Evolutionary conservation across 441 rosid genomes (phyloP).

Genomic region (Flueggea neowawraea): DNA sequence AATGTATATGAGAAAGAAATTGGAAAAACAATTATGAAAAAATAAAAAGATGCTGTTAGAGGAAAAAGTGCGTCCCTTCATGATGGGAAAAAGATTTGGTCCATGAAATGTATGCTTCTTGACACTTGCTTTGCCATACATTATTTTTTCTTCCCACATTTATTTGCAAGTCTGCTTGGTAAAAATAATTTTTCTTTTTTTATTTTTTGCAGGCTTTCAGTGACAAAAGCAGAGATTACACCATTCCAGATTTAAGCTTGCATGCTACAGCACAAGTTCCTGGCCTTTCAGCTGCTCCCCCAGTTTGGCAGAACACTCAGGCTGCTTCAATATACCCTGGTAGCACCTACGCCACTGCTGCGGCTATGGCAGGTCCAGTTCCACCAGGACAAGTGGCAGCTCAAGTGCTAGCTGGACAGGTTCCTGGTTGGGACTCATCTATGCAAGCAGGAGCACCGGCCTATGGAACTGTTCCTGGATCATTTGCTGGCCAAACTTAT

Average conservation of each 20-base stretch:
- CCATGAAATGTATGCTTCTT: constrained; percentile 52
- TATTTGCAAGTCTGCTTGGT: background rate
- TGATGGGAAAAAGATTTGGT: constrained; percentile 37
- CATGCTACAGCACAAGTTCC: constrained; percentile 44
- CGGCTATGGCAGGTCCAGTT: constrained; percentile 30
- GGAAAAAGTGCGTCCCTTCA: constrained; percentile 36
- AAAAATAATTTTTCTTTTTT: constrained; percentile 2
- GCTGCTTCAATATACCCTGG: constrained; percentile 39
- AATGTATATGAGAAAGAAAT: constrained; percentile 38
- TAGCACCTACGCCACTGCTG: constrained; percentile 38
- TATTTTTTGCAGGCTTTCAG: constrained; percentile 60
- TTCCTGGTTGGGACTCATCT: constrained; percentile 44
- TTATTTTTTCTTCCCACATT: background rate
- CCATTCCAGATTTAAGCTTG: constrained; percentile 63
- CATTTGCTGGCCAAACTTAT: constrained; percentile 39
- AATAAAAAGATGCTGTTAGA: constrained; percentile 30
- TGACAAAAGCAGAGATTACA: constrained; percentile 95
- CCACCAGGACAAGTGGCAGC: constrained; percentile 27
- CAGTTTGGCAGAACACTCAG: constrained; percentile 66
- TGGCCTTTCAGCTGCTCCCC: constrained; percentile 38
- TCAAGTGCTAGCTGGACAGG: constrained; percentile 39
- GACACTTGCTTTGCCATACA: constrained; percentile 25
- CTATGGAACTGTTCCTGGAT: constrained; percentile 28
- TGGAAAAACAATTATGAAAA: constrained; percentile 12
- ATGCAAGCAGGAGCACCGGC: constrained; percentile 31